Evolutionary conservation across 768 basidiomycete genomes (phyloP), one percentile per base, ranked within the genome.

Genomic region (Amanita muscaria): DNA sequence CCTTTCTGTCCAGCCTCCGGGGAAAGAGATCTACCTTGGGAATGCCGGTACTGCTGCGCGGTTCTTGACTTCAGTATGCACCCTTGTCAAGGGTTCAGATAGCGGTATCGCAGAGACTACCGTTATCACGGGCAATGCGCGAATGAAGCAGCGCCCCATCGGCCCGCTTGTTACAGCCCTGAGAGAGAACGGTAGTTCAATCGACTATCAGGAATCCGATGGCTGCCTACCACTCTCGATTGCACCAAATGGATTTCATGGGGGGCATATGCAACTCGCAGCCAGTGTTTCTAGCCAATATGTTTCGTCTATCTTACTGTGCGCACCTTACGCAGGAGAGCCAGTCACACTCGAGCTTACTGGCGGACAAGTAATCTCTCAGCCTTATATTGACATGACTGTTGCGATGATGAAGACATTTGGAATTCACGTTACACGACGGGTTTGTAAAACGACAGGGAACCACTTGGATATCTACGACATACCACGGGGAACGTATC

Each of bases 341-440:
- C 72, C 84, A n/a, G 77, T 96, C 48, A 82, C 80, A 2, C 80
- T 98, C 42, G 86, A 96, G 64, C 76, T 99, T 49, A 85, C 79
- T 0, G 96, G 94, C 9, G 94, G 91, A 0, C 82, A 88, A 48
- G 96, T 98, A 58, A 97, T 99, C 59, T 96, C 91, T 4, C 94
- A 98, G 65, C 92, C 92, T 0, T 99, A 98, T 68, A 98, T 99
- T 62, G 93, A 99, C 66, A 97, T 98, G 96, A 98, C 96, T 7
- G 85, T 96, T 53, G 81, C 91, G 7, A 96, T 99, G 84, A 98
- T 99, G 96, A 72, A 72, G 50, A 78, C 84, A 6, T 99, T 99
- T 59, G 94, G 92, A 3, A 69, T 97, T 49, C 53, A 70, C 7
- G 93, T 91, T 39, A 64, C 65, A 14, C 77, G 94, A 37, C 72